Evolutionary conservation across 345 rosid genomes (phyloP).

Genomic region (Euphorbia tirucalli): DNA sequence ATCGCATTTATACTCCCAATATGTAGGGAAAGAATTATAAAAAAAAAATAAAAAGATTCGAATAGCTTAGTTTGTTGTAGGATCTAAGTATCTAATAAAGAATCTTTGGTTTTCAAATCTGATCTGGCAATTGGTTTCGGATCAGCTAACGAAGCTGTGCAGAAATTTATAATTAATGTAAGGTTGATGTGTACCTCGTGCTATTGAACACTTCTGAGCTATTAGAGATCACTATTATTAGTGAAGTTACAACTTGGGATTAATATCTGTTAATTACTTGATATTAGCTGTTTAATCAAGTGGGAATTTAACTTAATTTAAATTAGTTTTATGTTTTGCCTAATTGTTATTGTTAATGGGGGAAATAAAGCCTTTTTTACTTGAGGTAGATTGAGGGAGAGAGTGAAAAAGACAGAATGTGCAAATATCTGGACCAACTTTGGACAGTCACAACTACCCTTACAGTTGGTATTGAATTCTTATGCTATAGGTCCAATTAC

Average conservation of each 20-base stretch:
- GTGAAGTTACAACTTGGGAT: not conserved
- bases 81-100: not conserved
- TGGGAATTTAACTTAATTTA: too few species aligned
- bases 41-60: too few species aligned
- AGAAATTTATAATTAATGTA: not conserved
- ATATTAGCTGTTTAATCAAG: not conserved
- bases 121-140: not conserved
- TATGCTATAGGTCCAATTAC: not conserved
- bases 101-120: conserved; percentile 7
- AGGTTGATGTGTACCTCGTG: not conserved
- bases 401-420: not conserved
- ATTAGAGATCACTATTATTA: not conserved
- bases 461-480: conserved; percentile 11
- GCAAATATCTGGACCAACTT: not conserved
- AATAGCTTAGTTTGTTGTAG: too few species aligned
- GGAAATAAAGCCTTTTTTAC: too few species aligned
- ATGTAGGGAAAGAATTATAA: not conserved
- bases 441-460: conserved; percentile 14
- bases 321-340: too few species aligned
- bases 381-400: too few species aligned
- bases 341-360: too few species aligned
- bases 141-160: not conserved
- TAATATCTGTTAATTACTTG: not conserved
- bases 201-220: not conserved
- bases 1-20: not conserved